Conservation (phyloP, 2,329 filamentous ascomycete genomes). For the Aspergillus transmontanensis region DNA sequence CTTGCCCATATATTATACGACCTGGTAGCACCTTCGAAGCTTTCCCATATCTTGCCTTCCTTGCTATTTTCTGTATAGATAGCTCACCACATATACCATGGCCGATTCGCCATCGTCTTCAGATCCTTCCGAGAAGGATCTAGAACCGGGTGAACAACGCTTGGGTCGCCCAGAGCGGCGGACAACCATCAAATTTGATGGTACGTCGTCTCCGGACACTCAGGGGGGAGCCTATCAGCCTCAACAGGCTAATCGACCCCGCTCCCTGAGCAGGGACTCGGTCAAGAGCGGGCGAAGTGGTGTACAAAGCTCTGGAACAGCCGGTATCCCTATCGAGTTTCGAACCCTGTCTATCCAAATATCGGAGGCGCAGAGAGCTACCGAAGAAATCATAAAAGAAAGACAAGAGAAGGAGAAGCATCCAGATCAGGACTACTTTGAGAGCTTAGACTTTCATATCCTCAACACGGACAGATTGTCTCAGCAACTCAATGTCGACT, state of each 20-base stretch:
- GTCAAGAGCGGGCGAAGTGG: slow-evolving; percentile 16
- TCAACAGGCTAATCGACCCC: slow-evolving; percentile 16
- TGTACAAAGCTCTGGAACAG: slow-evolving; percentile 15
- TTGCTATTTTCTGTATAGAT: not conserved
- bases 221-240: slow-evolving; percentile 21
- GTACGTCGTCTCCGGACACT: slow-evolving; percentile 8
- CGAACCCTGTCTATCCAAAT: slow-evolving; percentile 44
- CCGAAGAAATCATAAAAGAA: slow-evolving; percentile 27
- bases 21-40: not conserved
- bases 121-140: slow-evolving; percentile 1
- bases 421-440: slow-evolving; percentile 54
- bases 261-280: slow-evolving; percentile 26
- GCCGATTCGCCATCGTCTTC: not conserved
- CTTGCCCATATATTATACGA: not conserved
- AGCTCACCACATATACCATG: not conserved
- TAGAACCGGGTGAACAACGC: slow-evolving; percentile 3
- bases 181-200: slow-evolving; percentile 25
- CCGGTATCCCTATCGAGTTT: slow-evolving; percentile 39
- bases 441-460: slow-evolving; percentile 68
- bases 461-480: slow-evolving; percentile 60
- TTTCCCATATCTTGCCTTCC: too few relatives aligned
- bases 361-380: slow-evolving; percentile 38
- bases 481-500: slow-evolving; percentile 62
- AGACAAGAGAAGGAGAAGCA: slow-evolving; percentile 27
- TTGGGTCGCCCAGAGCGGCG: slow-evolving; percentile 17